Conservation (phyloP, 2,329 filamentous ascomycete genomes). For the Ophiostoma sp. region DNA sequence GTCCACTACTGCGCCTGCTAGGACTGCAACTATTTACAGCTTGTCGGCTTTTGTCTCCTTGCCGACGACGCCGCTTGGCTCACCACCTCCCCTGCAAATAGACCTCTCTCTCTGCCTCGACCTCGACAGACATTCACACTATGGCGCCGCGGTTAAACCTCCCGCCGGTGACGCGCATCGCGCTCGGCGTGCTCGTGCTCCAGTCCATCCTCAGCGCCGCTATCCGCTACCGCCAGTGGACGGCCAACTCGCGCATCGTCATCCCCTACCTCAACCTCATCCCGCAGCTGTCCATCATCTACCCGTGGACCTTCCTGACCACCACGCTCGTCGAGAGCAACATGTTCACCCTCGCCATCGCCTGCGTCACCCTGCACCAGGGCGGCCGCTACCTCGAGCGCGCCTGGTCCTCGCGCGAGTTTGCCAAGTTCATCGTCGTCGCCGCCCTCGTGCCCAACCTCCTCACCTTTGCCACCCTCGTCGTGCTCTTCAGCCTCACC, state of each 20-base stretch:
- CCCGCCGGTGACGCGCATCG: conserved; percentile 79
- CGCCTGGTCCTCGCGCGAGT: conserved; percentile 88
- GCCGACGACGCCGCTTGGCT: neutral
- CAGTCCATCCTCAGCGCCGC: conserved; percentile 79
- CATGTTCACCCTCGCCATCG: conserved; percentile 75
- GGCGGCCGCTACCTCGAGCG: conserved; percentile 92
- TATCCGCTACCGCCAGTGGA: conserved; percentile 68
- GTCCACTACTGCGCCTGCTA: neutral
- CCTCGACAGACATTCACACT: conserved; percentile 15
- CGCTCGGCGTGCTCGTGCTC: conserved; percentile 67
- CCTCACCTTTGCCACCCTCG: conserved; percentile 65
- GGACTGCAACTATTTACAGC: neutral
- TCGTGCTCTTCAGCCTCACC: conserved; percentile 62
- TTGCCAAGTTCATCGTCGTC: conserved; percentile 82
- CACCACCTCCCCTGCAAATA: neutral
- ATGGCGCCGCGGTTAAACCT: conserved; percentile 86
- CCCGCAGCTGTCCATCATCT: conserved; percentile 74
- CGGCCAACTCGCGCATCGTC: conserved; percentile 57
- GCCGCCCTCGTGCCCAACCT: conserved; percentile 75
- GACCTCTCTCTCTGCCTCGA: neutral
- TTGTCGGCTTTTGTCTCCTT: neutral
- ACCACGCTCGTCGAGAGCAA: conserved; percentile 90
- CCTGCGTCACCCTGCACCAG: conserved; percentile 75
- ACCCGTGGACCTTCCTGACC: conserved; percentile 88
- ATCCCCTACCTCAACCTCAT: conserved; percentile 85